A percentile compares a stretch with the other conserved stretches of the same genome.
phyloP scores from a whole-genome alignment of 441 rosid species.

The Lagerstroemia fauriei region DNA sequence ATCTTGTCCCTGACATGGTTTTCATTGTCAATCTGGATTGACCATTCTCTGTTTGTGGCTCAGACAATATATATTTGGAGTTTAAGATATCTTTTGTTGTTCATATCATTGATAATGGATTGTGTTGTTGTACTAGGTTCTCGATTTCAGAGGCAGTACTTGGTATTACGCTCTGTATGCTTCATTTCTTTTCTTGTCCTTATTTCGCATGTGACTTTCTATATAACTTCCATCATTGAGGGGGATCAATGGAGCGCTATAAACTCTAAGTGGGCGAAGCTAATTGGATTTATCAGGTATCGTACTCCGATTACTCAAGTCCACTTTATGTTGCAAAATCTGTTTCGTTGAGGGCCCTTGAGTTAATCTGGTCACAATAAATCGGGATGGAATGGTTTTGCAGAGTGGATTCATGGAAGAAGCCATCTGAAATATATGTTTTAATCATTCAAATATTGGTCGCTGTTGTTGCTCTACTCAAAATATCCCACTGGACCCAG shows the following conservation, averaged over 20 bases:
- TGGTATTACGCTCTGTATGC: slow-evolving; percentile 42
- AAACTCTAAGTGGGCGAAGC: slow-evolving; percentile 50
- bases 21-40: background rate
- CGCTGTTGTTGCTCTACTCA: slow-evolving; percentile 39
- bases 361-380: background rate
- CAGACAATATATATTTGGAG: background rate
- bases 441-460: slow-evolving; percentile 38
- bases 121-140: slow-evolving; percentile 30
- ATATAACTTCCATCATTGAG: slow-evolving; percentile 41
- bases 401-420: slow-evolving; percentile 44
- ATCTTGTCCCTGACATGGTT: background rate
- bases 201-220: slow-evolving; percentile 43
- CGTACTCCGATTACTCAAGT: background rate
- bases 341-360: background rate
- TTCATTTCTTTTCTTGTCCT: slow-evolving; percentile 43
- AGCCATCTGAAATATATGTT: slow-evolving; percentile 39
- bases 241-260: slow-evolving; percentile 46
- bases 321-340: slow-evolving; percentile 5
- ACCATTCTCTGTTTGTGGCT: background rate
- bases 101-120: background rate
- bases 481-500: slow-evolving; percentile 30
- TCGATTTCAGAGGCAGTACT: slow-evolving; percentile 39
- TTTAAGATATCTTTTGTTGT: background rate
- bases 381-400: slow-evolving; percentile 24
- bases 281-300: slow-evolving; percentile 50